These are phyloP conservation scores for Volvariella volvacea DNA, from an alignment of 1,284 basidiomycete species.

Conservation along the genomic window DNA sequence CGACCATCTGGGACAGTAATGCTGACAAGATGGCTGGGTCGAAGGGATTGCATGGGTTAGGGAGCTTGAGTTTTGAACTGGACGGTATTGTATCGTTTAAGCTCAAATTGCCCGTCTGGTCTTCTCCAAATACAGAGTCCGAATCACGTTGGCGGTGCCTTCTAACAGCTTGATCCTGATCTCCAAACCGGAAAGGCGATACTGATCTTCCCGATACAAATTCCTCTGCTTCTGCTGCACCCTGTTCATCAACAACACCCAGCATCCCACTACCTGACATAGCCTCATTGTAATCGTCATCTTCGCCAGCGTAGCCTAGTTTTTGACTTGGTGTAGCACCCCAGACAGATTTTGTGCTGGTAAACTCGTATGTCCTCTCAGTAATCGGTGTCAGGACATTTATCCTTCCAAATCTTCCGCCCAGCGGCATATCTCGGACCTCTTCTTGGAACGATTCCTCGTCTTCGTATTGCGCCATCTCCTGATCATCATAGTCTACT, in stretches of 20 bases:
- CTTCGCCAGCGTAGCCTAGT: constrained; percentile 28
- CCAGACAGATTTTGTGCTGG: constrained; percentile 39
- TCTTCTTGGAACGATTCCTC: constrained; percentile 31
- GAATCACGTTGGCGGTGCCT: constrained; percentile 18
- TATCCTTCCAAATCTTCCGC: constrained; percentile 71
- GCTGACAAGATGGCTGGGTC: constrained; percentile 61
- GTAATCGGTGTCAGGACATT: constrained; percentile 94
- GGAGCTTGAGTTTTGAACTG: constrained; percentile 57
- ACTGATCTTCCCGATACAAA: constrained; percentile 17
- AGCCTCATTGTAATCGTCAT: constrained; percentile 10
- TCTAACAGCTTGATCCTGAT: constrained; percentile 16
- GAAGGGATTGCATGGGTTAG: constrained; percentile 89
- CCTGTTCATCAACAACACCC: constrained; percentile 9
- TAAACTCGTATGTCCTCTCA: constrained; percentile 86
- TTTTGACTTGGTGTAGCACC: constrained; percentile 36
- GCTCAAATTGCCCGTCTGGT: constrained; percentile 54
- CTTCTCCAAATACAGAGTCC: constrained; percentile 30
- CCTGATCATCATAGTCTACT: constrained; percentile 4
- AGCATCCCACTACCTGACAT: background rate
- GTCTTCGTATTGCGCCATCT: constrained; percentile 28
- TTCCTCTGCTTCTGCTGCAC: constrained; percentile 35
- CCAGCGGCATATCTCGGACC: constrained; percentile 46
- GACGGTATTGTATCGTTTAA: constrained; percentile 57
- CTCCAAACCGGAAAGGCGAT: constrained; percentile 19
- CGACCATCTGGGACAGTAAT: constrained; percentile 63